These are phyloP conservation scores for Hypsizygus marmoreus DNA, from an alignment of 768 basidiomycete genomes.

Conservation along the genomic window DNA sequence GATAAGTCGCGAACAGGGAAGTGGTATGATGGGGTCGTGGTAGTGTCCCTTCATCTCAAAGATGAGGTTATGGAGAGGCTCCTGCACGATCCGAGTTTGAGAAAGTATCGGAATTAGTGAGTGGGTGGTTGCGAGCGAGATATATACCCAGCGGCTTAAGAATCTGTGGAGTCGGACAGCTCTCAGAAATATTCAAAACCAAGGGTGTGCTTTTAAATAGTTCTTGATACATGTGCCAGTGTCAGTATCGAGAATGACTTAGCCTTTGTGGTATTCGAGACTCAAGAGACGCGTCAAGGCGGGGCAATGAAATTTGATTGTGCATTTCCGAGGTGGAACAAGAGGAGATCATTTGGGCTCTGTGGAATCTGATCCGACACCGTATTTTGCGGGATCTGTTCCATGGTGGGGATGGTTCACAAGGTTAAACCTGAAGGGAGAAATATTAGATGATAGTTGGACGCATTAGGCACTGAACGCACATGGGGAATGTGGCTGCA, in stretches of 20 bases:
- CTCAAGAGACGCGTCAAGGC: not conserved
- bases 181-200: too few species aligned
- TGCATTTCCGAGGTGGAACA: not conserved
- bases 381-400: conserved; percentile 81
- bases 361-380: conserved; percentile 34
- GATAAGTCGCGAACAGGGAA: not conserved
- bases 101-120: conserved; percentile 15
- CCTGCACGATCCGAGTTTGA: conserved; percentile 24
- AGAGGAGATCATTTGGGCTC: conserved; percentile 13
- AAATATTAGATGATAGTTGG: conserved; percentile 5
- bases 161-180: too few species aligned
- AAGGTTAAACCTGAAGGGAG: conserved; percentile 79
- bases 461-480: conserved; percentile 24
- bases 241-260: too few species aligned
- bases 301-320: not conserved
- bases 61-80: conserved; percentile 23
- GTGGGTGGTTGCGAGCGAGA: not conserved
- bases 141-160: not conserved
- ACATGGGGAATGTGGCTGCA: conserved; percentile 78
- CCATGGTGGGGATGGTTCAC: conserved; percentile 91
- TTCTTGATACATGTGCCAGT: too few species aligned
- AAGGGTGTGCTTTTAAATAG: too few species aligned
- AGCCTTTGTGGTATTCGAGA: conserved; percentile 1
- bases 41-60: conserved; percentile 23
- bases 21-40: conserved; percentile 27